A percentile compares a stretch with the other conserved stretches of the same genome.
Conservation (phyloP, 805 yeast species). For the Sugiyamaella chiloensis region DNA sequence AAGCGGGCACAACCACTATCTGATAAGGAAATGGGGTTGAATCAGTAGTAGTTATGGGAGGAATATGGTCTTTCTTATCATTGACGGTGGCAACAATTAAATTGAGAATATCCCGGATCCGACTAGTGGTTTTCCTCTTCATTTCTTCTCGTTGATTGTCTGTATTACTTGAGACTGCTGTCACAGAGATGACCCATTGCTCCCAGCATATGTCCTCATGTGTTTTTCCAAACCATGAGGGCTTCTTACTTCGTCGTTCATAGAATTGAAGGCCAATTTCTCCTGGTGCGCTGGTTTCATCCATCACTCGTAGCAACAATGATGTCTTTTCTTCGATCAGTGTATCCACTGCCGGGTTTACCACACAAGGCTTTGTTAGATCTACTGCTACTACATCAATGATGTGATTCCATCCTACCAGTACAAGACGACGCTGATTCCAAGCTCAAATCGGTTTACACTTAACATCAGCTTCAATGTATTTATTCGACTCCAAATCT, state of each 20-base stretch:
- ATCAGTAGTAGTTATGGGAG: conserved; percentile 67
- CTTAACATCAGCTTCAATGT: no score
- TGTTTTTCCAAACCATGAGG: conserved; percentile 54
- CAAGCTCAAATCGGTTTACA: no score
- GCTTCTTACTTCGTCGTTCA: conserved; percentile 39
- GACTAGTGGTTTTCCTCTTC: conserved; percentile 32
- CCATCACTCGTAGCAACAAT: conserved; percentile 27
- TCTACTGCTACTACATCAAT: no score
- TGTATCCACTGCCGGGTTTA: conserved; percentile 48
- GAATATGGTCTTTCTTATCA: conserved; percentile 60
- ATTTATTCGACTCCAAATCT: no score
- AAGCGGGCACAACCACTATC: conserved; percentile 33
- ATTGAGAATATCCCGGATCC: conserved; percentile 42
- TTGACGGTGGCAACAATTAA: conserved; percentile 54
- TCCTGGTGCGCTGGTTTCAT: conserved; percentile 19
- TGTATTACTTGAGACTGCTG: conserved; percentile 38
- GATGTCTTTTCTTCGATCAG: conserved; percentile 38
- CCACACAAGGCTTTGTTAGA: conserved; percentile 39
- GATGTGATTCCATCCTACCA: no score
- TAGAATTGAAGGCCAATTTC: conserved; percentile 31
- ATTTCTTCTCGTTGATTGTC: conserved; percentile 21
- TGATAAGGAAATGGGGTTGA: conserved; percentile 61
- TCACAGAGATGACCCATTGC: conserved; percentile 58
- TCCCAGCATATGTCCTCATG: conserved; percentile 63
- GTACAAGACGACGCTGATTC: no score